Evolutionary conservation across 2,329 filamentous ascomycete species (phyloP).

Genomic region (Pyrenophora graminea): DNA sequence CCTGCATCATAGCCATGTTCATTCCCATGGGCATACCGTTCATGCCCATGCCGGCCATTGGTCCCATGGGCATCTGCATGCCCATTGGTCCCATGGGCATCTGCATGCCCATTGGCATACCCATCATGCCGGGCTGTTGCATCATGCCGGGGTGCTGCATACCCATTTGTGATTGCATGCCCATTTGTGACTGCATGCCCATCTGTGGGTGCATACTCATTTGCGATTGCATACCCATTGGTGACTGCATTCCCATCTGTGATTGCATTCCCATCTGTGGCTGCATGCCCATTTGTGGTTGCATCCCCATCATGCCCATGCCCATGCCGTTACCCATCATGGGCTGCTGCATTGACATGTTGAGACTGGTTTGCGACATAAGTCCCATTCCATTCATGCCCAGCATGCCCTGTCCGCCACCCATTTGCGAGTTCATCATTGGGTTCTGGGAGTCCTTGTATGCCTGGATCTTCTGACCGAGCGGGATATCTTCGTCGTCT

Average conservation of each 20-base stretch:
- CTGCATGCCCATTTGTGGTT: neutral
- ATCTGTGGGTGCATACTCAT: constrained; percentile 7
- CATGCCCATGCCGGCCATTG: constrained; percentile 18
- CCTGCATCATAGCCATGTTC: constrained; percentile 31
- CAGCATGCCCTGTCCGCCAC: constrained; percentile 20
- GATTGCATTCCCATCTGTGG: neutral
- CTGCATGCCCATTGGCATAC: constrained; percentile 6
- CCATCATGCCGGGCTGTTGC: neutral
- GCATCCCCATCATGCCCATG: constrained; percentile 2
- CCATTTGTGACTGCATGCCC: constrained; percentile 9
- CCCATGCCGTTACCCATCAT: constrained; percentile 7
- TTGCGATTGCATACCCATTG: constrained; percentile 2
- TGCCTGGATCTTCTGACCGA: constrained; percentile 43
- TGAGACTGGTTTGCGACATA: constrained; percentile 13
- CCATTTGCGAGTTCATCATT: constrained; percentile 17
- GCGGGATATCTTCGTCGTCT: constrained; percentile 32
- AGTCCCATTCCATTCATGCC: constrained; percentile 27
- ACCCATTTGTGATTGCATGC: constrained; percentile 6
- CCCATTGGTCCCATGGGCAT: constrained; percentile 7
- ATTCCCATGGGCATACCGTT: constrained; percentile 25
- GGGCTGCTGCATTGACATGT: constrained; percentile 10
- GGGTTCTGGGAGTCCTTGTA: constrained; percentile 43
- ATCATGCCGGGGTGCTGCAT: constrained; percentile 7
- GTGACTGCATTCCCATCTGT: constrained; percentile 1
- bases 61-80: constrained; percentile 11